A percentile compares a stretch with the other conserved stretches of the same genome.
Conservation (phyloP, 2,329 filamentous ascomycete genomes). For the Metarhizium sp. region DNA sequence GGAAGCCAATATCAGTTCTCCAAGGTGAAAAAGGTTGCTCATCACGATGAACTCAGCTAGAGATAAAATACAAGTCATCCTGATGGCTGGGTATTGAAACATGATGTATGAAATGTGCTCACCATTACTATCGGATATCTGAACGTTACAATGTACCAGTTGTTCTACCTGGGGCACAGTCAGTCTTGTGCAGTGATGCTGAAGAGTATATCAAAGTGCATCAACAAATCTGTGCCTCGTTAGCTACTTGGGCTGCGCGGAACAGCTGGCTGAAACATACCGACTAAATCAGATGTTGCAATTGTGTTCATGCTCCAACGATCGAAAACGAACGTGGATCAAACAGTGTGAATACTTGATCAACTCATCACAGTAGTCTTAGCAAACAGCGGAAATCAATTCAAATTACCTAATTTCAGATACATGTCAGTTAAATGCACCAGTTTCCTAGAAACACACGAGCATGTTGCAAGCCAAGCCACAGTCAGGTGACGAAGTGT, state of each 20-base stretch:
- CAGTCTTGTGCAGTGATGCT: neutral
- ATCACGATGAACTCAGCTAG: slow-evolving; percentile 47
- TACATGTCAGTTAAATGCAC: slow-evolving; percentile 19
- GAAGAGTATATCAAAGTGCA: neutral
- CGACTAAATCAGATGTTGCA: slow-evolving; percentile 45
- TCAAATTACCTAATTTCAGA: slow-evolving; percentile 16
- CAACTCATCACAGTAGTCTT: slow-evolving; percentile 35
- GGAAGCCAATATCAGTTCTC: slow-evolving; percentile 42
- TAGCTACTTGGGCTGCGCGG: neutral
- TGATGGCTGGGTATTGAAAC: slow-evolving; percentile 21
- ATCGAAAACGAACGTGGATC: slow-evolving; percentile 31
- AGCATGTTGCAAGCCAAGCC: slow-evolving; percentile 23
- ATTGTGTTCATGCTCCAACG: slow-evolving; percentile 42
- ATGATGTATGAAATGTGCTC: neutral
- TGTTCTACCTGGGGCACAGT: neutral
- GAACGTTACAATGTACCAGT: neutral
- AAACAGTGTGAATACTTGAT: slow-evolving; percentile 52
- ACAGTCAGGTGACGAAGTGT: slow-evolving; percentile 55
- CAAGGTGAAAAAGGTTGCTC: slow-evolving; percentile 48
- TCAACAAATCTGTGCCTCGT: neutral
- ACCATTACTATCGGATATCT: neutral
- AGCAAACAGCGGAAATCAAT: slow-evolving; percentile 10
- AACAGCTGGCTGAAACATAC: slow-evolving; percentile 17
- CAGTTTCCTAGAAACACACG: slow-evolving; percentile 13
- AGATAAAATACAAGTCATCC: slow-evolving; percentile 41